Base-by-base conservation (phyloP, 257 asterid genomes). In the Hygrophila difformis region DNA sequence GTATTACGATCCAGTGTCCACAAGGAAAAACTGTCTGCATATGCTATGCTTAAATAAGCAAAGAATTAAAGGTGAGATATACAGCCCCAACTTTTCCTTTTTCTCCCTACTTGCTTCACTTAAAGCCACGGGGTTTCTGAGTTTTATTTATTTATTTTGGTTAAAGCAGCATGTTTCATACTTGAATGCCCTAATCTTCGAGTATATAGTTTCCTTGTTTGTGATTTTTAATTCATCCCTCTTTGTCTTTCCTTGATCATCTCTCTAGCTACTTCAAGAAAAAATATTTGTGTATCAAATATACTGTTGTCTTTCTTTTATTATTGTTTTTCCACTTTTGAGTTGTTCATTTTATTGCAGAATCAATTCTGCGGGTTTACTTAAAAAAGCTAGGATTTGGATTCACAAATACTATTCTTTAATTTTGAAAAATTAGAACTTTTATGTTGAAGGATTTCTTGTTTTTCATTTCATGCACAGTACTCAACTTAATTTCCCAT, bases 61-160 rank as follows among this genome's bases (percentile, higher is more conserved):
- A 75, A 76, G 79, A 71, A 65, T 47, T 56, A 80, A 72, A 74
- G 72, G 69, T 49, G 46, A 41, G 62, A 19, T 52, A 59, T 57
- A 59, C 60, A 62, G 39, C 14, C 64, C 33, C 36, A 55, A 55
- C 75, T 84, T 84, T 81, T 72, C 75, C 97, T 84, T 83, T 80
- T 67, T 78, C 73, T 65, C 68, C 20, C 68, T 59, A 56, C 71
- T 65, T 41, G 15, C 62, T 71, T 83, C 86, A 64, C 84, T 84
- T 84, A 87, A 87, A 87, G 95, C 67, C 37, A 42, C 57, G 67
- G 49, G 53, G 69, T 46, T 83, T 71, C 71, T 72, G 70, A 44
- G 62, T 81, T 16, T 41, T 8, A 15, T 6, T 41, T 20, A 15
- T 17, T 39, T 41, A 15, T 16, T 68, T 59, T 63, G 50, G 57